These are phyloP conservation scores for Hypoxylon lenormandii DNA, from an alignment of 495 filamentous ascomycete species.

Conservation along the genomic window DNA sequence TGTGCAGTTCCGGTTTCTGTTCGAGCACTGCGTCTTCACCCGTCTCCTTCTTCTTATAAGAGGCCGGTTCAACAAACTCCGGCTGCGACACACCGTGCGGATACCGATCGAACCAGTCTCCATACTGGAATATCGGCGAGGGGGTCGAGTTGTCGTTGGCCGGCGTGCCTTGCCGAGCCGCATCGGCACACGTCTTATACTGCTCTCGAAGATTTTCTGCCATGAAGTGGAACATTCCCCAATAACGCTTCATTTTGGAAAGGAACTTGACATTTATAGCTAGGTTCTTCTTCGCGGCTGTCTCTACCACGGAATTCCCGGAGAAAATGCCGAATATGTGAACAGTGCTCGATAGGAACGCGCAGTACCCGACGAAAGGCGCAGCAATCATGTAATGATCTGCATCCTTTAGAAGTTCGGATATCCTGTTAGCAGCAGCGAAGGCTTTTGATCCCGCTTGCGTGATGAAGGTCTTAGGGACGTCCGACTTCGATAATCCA, in stretches of 20 bases:
- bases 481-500: constrained; percentile 74
- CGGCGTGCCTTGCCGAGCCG: constrained; percentile 66
- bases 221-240: constrained; percentile 98
- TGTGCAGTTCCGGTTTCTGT: constrained; percentile 87
- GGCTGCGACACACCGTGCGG: constrained; percentile 87
- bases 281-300: constrained; percentile 84
- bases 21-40: constrained; percentile 84
- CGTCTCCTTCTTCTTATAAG: constrained; percentile 74
- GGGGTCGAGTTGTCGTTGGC: constrained; percentile 63
- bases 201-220: constrained; percentile 91
- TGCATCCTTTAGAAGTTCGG: constrained; percentile 81
- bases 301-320: constrained; percentile 75
- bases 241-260: constrained; percentile 93
- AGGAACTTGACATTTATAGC: constrained; percentile 89
- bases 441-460: constrained; percentile 81
- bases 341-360: constrained; percentile 89
- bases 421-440: constrained; percentile 90
- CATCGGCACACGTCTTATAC: constrained; percentile 86
- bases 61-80: constrained; percentile 83
- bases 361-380: constrained; percentile 93
- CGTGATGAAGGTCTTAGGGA: constrained; percentile 82
- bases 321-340: constrained; percentile 94
- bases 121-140: constrained; percentile 89
- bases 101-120: constrained; percentile 97
- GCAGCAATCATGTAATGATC: constrained; percentile 84